phyloP scores from a whole-genome alignment of 164 flowering plant genomes.

The Chimonanthus praecox region DNA sequence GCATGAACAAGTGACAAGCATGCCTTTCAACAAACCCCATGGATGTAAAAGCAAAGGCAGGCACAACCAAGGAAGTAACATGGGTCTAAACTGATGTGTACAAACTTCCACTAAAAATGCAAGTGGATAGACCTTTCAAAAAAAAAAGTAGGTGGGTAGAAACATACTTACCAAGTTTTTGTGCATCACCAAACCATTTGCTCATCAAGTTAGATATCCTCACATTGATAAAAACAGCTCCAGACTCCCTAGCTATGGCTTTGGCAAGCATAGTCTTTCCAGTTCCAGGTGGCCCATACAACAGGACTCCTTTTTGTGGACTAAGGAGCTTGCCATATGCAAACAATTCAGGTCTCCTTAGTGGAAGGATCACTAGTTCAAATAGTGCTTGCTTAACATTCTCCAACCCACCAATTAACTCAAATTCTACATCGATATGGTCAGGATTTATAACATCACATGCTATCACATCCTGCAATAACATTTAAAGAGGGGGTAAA shows the following conservation, averaged over 20 bases:
- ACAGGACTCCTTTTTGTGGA: slow-evolving; percentile 79
- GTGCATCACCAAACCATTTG: slow-evolving; percentile 97
- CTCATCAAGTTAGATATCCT: slow-evolving; percentile 84
- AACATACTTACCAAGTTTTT: slow-evolving; percentile 62
- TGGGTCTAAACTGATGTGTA: no score
- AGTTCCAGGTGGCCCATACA: slow-evolving; percentile 26
- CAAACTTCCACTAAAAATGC: no score
- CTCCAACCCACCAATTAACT: slow-evolving; percentile 80
- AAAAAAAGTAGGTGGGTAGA: background rate
- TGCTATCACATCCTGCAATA: slow-evolving; percentile 71
- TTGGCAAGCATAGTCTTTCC: slow-evolving; percentile 44
- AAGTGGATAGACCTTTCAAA: background rate
- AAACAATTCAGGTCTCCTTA: slow-evolving; percentile 71
- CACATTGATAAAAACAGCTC: slow-evolving; percentile 86
- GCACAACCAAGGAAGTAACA: background rate
- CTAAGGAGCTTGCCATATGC: slow-evolving; percentile 66
- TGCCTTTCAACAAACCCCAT: no score
- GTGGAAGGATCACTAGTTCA: slow-evolving; percentile 75
- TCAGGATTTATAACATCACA: slow-evolving; percentile 89
- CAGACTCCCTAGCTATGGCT: slow-evolving; percentile 88
- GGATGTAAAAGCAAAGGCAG: background rate
- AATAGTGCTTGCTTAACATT: slow-evolving; percentile 56
- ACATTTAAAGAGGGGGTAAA: background rate
- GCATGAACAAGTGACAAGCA: no score
- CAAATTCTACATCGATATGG: slow-evolving; percentile 71